phyloP scores from a whole-genome alignment of 2,329 filamentous ascomycete species.

The Akanthomyces muscarius region DNA sequence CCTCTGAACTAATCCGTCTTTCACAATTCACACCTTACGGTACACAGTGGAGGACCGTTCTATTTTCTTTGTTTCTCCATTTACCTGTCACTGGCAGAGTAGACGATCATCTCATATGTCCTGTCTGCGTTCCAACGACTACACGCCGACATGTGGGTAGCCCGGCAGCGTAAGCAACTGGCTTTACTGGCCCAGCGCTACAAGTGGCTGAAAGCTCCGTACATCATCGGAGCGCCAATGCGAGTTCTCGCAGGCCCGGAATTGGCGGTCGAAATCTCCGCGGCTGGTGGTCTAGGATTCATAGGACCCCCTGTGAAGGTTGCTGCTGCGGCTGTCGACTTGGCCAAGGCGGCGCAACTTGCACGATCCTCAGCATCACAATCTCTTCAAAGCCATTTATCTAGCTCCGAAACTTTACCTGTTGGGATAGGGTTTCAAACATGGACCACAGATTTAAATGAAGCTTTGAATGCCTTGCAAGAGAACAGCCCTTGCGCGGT shows the following conservation, averaged over 20 bases:
- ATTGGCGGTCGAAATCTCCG: conserved; percentile 61
- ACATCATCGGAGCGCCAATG: conserved; percentile 66
- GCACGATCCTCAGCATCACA: conserved; percentile 21
- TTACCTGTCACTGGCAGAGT: background rate
- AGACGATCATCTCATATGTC: background rate
- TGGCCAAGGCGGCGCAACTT: conserved; percentile 27
- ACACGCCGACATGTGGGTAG: background rate
- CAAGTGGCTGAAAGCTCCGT: conserved; percentile 34
- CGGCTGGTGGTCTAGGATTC: conserved; percentile 64
- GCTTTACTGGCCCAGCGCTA: conserved; percentile 19
- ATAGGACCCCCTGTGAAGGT: conserved; percentile 38
- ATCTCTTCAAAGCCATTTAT: background rate
- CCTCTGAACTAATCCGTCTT: background rate
- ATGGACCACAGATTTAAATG: conserved; percentile 40
- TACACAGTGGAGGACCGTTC: no score
- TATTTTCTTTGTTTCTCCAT: background rate
- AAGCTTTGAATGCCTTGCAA: conserved; percentile 28
- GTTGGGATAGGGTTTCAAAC: conserved; percentile 45
- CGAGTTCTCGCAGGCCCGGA: conserved; percentile 53
- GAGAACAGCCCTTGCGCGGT: conserved; percentile 34
- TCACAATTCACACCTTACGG: background rate
- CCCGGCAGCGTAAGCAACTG: conserved; percentile 1
- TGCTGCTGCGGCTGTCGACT: conserved; percentile 27
- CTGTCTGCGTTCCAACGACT: no score
- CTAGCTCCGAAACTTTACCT: conserved; percentile 30